Base-by-base conservation (phyloP, 352 stramenopile species). In the Pythium aphanidermatum region DNA sequence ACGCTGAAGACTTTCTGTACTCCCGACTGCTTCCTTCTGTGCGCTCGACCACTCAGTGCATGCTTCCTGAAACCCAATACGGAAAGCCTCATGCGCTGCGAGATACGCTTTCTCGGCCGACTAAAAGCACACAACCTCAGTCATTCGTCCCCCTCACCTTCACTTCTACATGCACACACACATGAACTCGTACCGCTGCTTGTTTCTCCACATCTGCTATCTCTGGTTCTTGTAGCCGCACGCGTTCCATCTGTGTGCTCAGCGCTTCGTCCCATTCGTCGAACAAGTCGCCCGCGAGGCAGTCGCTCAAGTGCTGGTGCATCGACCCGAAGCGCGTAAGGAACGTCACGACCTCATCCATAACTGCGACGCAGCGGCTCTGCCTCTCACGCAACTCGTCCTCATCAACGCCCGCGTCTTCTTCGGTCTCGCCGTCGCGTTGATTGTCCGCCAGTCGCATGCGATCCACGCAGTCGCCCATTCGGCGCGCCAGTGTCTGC, bases 261-360 rank as follows among this genome's bases (percentile, higher is more conserved):
- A 65, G 14, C 19, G 32, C 27, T 12, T 60, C 39, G 20, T 17
- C 45, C 60, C 60, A 68, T 30, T 65, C 58, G 11, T 35, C 46
- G 36, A 66, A 58, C 2, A 66, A 26, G 36, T 66, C 51, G 19
- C 35, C 39, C 2, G 37, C 27, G 25, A 66, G 30, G 25, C 51
- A 59, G 35, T 65, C 50, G 33, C 55, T 62, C 21, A 68, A 27
- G 24, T 65, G 55, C 6, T 37, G 32, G 19, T 65, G 55, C 45
- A 65, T 68, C 17, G 55, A 58, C 32, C 55, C 46, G 26, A 53
- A 65, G 17, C 60, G 55, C 24, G 55, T 51, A 33, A 68, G 50
- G 21, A 68, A 68, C 37, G 58, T 66, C 55, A 68, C 60, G 44
- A 65, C 49, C 37, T 65, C 24, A 34, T 65, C 60, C 44, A 68